Evolutionary conservation across 2,329 filamentous ascomycete species (phyloP).

Genomic region (Aspergillus transmontanensis): DNA sequence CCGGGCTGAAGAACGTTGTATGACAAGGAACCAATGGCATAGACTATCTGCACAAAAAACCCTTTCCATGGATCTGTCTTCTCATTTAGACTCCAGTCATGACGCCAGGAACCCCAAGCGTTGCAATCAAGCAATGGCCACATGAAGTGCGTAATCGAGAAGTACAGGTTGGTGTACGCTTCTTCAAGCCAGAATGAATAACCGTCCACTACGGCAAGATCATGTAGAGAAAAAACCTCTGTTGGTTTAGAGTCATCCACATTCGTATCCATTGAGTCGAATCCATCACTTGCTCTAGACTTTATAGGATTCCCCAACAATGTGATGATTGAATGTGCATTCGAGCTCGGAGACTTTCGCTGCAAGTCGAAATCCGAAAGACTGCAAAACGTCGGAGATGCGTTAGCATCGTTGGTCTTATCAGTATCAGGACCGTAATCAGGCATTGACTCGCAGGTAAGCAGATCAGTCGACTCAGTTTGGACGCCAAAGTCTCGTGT

Average conservation of each 20-base stretch:
- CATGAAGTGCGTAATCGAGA: conserved; percentile 28
- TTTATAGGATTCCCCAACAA: neutral
- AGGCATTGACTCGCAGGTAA: neutral
- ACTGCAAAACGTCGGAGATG: neutral
- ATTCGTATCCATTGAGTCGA: neutral
- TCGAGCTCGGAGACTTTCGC: neutral
- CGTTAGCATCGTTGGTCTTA: neutral
- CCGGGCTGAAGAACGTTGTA: conserved; percentile 26
- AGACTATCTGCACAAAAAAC: conserved; percentile 31
- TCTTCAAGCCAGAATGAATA: conserved; percentile 25
- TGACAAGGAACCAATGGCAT: conserved; percentile 30
- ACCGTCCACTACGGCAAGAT: conserved; percentile 7
- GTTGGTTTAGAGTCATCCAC: neutral
- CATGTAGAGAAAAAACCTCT: neutral
- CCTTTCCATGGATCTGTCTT: conserved; percentile 25
- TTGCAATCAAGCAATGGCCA: conserved; percentile 30
- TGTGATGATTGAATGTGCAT: neutral
- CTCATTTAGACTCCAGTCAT: conserved; percentile 12
- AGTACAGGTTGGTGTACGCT: conserved; percentile 30
- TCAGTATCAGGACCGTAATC: neutral
- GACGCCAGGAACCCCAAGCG: conserved; percentile 27
- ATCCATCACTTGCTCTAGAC: conserved; percentile 3
- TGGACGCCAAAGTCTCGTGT: conserved; percentile 27
- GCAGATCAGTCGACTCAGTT: conserved; percentile 12
- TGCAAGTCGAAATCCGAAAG: neutral